Conservation (phyloP, 1,284 basidiomycete species). For the Golubevia sp. region DNA sequence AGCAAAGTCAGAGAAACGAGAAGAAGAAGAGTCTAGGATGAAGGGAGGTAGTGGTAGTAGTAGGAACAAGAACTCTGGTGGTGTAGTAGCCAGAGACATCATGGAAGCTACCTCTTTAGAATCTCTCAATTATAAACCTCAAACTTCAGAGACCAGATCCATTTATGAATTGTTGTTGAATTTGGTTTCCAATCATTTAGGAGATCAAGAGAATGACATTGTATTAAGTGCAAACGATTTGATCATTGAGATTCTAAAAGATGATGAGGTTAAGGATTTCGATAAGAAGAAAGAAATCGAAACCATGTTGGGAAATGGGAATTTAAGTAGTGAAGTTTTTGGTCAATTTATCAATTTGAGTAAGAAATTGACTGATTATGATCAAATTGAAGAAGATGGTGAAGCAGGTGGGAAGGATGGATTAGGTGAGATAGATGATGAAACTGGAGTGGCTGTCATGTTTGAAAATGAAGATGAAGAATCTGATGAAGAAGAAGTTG, state of each 20-base stretch:
- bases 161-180: constrained; percentile 92
- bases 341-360: constrained; percentile 82
- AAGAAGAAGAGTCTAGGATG: constrained; percentile 16
- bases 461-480: constrained; percentile 71
- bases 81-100: constrained; percentile 68
- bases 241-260: constrained; percentile 87
- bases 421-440: constrained; percentile 80
- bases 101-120: constrained; percentile 87
- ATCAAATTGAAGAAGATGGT: constrained; percentile 79
- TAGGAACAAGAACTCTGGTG: neutral
- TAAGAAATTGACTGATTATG: constrained; percentile 97
- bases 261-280: constrained; percentile 87
- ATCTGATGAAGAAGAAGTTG: constrained; percentile 84
- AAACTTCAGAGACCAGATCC: constrained; percentile 89
- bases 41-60: constrained; percentile 9
- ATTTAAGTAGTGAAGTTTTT: constrained; percentile 77
- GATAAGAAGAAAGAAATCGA: constrained; percentile 97
- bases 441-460: constrained; percentile 61
- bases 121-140: constrained; percentile 86
- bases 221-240: constrained; percentile 91
- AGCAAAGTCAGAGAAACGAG: constrained; percentile 55
- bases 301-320: constrained; percentile 70
- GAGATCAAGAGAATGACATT: constrained; percentile 94
- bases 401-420: constrained; percentile 76
- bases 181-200: constrained; percentile 70